Evolutionary conservation across 2,329 filamentous ascomycete species (phyloP).

Genomic region (Purpureocillium lavendulum): DNA sequence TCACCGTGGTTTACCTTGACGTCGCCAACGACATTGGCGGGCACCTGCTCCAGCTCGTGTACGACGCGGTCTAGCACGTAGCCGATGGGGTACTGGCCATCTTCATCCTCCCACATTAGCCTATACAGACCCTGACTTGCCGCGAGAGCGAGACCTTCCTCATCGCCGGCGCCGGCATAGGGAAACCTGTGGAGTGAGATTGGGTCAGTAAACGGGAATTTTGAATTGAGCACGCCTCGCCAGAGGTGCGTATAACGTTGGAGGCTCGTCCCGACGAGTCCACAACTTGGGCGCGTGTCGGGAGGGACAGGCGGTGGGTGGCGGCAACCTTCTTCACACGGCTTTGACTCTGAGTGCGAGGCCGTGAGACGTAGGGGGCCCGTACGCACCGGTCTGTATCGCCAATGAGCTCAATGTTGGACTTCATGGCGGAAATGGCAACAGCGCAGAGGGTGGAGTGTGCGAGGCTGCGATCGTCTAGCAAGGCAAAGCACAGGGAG

Average conservation of each 20-base stretch:
- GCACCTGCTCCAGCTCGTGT: conserved; percentile 37
- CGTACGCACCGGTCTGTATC: conserved; percentile 32
- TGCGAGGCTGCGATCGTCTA: too few relatives aligned
- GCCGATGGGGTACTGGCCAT: conserved; percentile 58
- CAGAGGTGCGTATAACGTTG: too few relatives aligned
- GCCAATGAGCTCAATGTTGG: conserved; percentile 43
- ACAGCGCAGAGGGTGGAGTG: too few relatives aligned
- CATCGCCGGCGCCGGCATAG: conserved; percentile 56
- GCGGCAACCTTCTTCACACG: too few relatives aligned
- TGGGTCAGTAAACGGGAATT: background rate
- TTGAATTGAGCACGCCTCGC: too few relatives aligned
- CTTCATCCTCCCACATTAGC: conserved; percentile 50
- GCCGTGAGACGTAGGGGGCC: too few relatives aligned
- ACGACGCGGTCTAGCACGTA: conserved; percentile 47
- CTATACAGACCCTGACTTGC: conserved; percentile 58
- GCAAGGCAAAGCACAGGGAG: too few relatives aligned
- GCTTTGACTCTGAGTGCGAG: too few relatives aligned
- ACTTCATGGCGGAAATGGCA: conserved; percentile 12
- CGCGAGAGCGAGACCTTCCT: conserved; percentile 47
- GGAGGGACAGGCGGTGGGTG: too few relatives aligned
- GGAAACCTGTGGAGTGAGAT: conserved; percentile 54
- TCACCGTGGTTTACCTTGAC: conserved; percentile 51
- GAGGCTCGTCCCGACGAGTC: too few relatives aligned
- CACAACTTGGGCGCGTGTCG: too few relatives aligned
- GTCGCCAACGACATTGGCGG: conserved; percentile 42